These are phyloP conservation scores for Aspergillus kassunensis DNA, from an alignment of 495 filamentous ascomycete species.

Conservation along the genomic window DNA sequence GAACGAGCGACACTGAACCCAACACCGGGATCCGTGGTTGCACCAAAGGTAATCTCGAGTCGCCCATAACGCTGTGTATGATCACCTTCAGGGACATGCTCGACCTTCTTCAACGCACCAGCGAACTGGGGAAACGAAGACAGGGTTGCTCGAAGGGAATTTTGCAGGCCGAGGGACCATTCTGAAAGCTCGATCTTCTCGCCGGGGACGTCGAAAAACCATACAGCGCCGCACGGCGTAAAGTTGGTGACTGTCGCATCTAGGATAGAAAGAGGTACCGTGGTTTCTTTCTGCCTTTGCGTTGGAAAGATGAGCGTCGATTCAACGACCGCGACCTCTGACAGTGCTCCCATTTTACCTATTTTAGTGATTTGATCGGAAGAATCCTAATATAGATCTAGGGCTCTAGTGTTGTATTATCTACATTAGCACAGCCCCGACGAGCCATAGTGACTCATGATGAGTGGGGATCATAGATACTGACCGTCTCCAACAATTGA, in stretches of 20 bases:
- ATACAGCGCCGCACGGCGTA: slow-evolving; percentile 19
- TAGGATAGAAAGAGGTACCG: slow-evolving; percentile 23
- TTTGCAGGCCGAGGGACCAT: slow-evolving; percentile 19
- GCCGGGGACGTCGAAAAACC: slow-evolving; percentile 22
- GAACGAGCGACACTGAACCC: slow-evolving; percentile 28
- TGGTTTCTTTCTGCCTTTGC: not conserved
- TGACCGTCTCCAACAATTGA: too few species aligned
- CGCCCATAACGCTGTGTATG: slow-evolving; percentile 33
- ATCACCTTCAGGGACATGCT: not conserved
- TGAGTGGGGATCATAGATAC: too few species aligned
- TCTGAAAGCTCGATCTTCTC: not conserved
- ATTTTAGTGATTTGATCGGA: not conserved
- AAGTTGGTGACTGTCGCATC: slow-evolving; percentile 29
- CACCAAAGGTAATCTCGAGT: slow-evolving; percentile 30
- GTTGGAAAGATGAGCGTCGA: slow-evolving; percentile 7
- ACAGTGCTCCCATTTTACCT: not conserved
- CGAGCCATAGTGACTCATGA: too few species aligned
- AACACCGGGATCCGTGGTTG: slow-evolving; percentile 31
- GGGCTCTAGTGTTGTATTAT: too few species aligned
- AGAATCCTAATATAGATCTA: not conserved
- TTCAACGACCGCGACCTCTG: not conserved
- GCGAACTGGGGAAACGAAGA: slow-evolving; percentile 21
- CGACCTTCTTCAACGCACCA: not conserved
- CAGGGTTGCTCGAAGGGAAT: slow-evolving; percentile 22
- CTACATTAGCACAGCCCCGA: too few species aligned